Base-by-base conservation (phyloP, 805 yeast genomes). In the Lipomyces yamadae region DNA sequence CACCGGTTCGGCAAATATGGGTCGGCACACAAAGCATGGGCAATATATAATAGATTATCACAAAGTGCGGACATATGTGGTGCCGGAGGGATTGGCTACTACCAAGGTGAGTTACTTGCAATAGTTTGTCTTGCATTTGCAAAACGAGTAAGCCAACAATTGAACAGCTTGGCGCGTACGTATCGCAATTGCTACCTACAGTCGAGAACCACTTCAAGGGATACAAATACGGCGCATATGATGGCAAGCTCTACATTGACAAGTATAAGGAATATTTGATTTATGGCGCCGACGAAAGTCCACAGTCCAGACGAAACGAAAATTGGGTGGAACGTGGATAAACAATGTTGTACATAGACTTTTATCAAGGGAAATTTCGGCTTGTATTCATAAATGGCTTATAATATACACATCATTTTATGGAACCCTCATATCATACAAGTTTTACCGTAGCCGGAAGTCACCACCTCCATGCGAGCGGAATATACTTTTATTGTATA, bases 1-100 rank as follows among this genome's bases (percentile, higher is more conserved):
- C 82, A 95, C 98, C 30, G 86, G 98, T 66, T 91, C 99, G 4
- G 85, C 96, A 2, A 98, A 98, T 78, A 86, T 92, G 69, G 99
- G 99, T 76, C 83, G 82, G 62, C 86, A 88, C 75, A 89, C 95
- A 62, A 81, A 83, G 45, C 83, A 82, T 68, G 98, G 97, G 62
- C 84, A 85, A 30, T 95, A 92, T 78, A 81, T 85, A 5, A 85
- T 95, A 68, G 84, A 91, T 79, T 94, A 96, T 91, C 78, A 79
- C 56, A 92, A 88, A 75, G 98, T 94, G 37, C 84, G 97, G 74
- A 92, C 98, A 0, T 95, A 88, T 78, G 97, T 91, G 2, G 92
- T 87, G 8, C 99, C 99, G 4, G 77, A 80, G 0, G 81, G 76
- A 18, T 73, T 79, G 11, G 72, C 72, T 13, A 39, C 67, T 8